Evolutionary conservation across 768 basidiomycete species (phyloP).

Genomic region (Trametes villosa): DNA sequence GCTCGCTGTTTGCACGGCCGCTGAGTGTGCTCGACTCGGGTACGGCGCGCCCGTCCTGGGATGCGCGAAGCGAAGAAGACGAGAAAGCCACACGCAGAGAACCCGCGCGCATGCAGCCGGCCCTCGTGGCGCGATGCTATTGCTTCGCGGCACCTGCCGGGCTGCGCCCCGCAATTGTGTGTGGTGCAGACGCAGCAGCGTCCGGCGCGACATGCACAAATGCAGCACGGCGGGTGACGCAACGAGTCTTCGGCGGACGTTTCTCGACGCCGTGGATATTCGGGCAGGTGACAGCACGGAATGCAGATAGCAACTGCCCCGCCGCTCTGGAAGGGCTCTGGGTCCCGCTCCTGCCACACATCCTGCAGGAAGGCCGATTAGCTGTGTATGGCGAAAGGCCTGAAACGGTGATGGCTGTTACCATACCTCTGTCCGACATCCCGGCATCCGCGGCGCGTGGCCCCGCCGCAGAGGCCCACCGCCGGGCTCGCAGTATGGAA

Average conservation of each 20-base stretch:
- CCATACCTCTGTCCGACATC: slow-evolving; percentile 4
- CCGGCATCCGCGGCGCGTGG: not conserved
- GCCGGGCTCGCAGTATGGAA: not conserved
- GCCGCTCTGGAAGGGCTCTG: slow-evolving; percentile 3
- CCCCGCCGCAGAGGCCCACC: too few species aligned
- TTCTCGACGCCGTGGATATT: not conserved
- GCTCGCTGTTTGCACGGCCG: slow-evolving; percentile 15
- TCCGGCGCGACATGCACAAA: not conserved
- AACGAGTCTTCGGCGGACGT: not conserved
- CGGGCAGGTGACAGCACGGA: not conserved
- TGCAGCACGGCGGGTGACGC: not conserved
- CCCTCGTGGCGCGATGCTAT: slow-evolving; percentile 3
- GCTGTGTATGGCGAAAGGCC: not conserved
- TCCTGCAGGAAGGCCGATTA: not conserved
- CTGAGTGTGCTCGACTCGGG: not conserved
- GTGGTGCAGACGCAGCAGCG: not conserved
- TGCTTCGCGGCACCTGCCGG: slow-evolving; percentile 11
- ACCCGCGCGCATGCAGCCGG: slow-evolving; percentile 1
- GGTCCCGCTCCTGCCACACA: not conserved
- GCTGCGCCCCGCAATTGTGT: not conserved
- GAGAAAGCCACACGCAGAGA: slow-evolving; percentile 11
- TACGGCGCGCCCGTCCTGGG: slow-evolving; percentile 8
- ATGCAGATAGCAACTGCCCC: not conserved
- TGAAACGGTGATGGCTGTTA: slow-evolving; percentile 1
- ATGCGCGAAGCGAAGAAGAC: slow-evolving; percentile 3